phyloP scores from a whole-genome alignment of 2,329 filamentous ascomycete species.

The Trichophyton rubrum region DNA sequence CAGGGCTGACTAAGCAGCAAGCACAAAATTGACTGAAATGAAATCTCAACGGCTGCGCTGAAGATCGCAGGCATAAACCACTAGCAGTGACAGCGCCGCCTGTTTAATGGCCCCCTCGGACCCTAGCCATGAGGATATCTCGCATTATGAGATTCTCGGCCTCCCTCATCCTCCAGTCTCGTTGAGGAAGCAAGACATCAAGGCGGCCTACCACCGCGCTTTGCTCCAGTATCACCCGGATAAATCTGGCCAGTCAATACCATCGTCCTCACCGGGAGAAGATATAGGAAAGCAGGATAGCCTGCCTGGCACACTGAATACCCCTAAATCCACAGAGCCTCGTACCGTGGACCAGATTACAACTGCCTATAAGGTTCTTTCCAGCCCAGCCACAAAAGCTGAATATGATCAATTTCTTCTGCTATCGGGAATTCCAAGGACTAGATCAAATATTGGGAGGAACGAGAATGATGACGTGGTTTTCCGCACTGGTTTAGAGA shows the following conservation, averaged over 20 bases:
- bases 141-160: constrained; percentile 30
- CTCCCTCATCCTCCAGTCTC: constrained; percentile 20
- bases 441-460: constrained; percentile 16
- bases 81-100: not conserved
- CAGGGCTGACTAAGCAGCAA: not conserved
- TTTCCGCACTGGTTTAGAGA: constrained; percentile 43
- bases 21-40: not conserved
- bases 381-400: constrained; percentile 29
- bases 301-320: not conserved
- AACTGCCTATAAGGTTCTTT: constrained; percentile 44
- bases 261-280: not conserved
- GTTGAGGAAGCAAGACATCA: constrained; percentile 34
- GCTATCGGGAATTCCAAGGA: constrained; percentile 16
- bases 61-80: not conserved
- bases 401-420: constrained; percentile 40
- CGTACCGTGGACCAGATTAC: constrained; percentile 46
- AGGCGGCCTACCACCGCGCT: constrained; percentile 44
- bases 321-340: not conserved
- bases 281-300: not conserved
- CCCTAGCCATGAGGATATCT: constrained; percentile 14
- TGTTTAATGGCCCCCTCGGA: not conserved
- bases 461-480: constrained; percentile 14
- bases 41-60: not conserved
- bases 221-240: constrained; percentile 49
- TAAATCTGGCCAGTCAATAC: constrained; percentile 9